Percentiles rank a stretch among this genome's conserved stretches.
phyloP scores from a whole-genome alignment of 257 asterid genomes.

The Striga asiatica region DNA sequence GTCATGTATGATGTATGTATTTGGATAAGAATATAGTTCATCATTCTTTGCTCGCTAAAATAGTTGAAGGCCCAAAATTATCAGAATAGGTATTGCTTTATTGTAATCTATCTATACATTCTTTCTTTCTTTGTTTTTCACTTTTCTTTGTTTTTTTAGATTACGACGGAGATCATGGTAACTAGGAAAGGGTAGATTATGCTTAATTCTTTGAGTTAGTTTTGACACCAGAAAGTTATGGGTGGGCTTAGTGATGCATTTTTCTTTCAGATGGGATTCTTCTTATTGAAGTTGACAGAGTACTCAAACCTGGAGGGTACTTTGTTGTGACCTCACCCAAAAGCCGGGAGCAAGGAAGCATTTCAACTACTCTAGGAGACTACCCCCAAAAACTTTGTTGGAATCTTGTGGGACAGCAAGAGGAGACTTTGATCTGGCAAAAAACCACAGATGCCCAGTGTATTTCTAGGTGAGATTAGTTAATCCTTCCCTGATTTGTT shows the following conservation, averaged over 20 bases:
- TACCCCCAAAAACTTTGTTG: conserved; percentile 64
- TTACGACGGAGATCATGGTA: not conserved
- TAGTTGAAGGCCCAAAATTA: not conserved
- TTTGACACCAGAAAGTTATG: not conserved
- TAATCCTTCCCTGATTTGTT: not conserved
- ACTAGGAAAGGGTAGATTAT: not conserved
- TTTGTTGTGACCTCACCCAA: conserved; percentile 74
- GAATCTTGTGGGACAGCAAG: conserved; percentile 69
- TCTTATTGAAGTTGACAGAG: conserved; percentile 86
- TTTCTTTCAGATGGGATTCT: conserved; percentile 64
- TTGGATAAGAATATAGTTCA: not conserved
- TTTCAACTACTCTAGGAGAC: conserved; percentile 49
- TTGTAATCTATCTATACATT: not conserved
- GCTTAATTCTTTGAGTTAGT: not conserved
- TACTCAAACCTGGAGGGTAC: conserved; percentile 96
- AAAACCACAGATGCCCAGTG: conserved; percentile 66
- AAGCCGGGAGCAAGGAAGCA: conserved; percentile 45
- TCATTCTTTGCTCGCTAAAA: not conserved
- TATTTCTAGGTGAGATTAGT: conserved; percentile 47
- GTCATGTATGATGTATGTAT: not conserved
- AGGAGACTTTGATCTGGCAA: conserved; percentile 83
- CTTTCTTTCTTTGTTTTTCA: not conserved
- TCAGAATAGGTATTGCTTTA: not conserved
- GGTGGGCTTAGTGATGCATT: conserved; percentile 17
- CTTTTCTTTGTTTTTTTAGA: too few species aligned